phyloP scores from a whole-genome alignment of 116 monocot genomes.

The Trichopus zeylanicus region DNA sequence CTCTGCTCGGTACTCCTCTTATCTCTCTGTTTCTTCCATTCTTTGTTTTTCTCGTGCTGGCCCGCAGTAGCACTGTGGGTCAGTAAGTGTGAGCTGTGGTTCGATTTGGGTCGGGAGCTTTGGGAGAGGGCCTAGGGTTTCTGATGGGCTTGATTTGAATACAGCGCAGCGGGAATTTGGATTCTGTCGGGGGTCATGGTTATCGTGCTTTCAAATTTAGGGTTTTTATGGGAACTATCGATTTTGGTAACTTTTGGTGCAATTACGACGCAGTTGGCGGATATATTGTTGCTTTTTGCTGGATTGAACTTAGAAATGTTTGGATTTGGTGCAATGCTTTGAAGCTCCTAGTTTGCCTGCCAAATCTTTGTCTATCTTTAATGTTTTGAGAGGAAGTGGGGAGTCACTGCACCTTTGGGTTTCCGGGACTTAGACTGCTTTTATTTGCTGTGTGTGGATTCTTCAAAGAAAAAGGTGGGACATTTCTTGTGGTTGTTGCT shows the following conservation, averaged over 20 bases:
- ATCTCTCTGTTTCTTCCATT: neutral
- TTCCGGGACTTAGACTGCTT: too few species aligned
- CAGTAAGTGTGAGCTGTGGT: neutral
- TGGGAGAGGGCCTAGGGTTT: neutral
- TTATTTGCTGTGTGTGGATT: too few species aligned
- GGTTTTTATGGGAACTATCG: neutral
- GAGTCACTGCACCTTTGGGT: too few species aligned
- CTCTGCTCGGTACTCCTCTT: constrained; percentile 2
- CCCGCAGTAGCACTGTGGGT: neutral
- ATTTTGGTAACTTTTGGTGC: too few species aligned
- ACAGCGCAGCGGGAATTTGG: neutral
- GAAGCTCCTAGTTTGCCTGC: too few species aligned
- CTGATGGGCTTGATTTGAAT: neutral
- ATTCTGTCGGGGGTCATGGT: neutral
- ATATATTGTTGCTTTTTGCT: too few species aligned
- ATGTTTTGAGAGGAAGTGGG: too few species aligned
- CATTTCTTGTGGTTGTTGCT: too few species aligned
- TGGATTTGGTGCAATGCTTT: too few species aligned
- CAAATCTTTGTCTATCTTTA: too few species aligned
- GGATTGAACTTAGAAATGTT: too few species aligned
- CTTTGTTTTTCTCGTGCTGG: neutral
- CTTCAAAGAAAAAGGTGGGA: neutral
- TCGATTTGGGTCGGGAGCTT: neutral
- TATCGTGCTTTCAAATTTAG: neutral
- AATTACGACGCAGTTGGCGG: too few species aligned